Conservation (phyloP, 768 basidiomycete genomes). For the Phanerochaete sordida region DNA sequence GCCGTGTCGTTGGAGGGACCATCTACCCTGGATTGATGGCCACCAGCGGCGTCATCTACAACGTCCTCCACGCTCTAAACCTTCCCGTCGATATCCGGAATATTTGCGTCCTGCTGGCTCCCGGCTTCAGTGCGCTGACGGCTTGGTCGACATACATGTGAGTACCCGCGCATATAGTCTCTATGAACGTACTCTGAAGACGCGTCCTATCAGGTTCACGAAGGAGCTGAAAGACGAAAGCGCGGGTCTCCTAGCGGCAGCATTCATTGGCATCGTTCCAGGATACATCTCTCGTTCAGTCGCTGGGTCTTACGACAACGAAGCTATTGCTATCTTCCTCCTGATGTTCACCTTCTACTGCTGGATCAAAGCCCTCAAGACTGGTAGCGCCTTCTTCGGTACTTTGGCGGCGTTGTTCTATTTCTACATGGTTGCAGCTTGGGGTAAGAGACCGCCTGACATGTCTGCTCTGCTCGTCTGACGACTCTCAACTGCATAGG, state of each 20-base stretch:
- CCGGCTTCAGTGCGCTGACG: constrained; percentile 94
- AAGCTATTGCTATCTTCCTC: constrained; percentile 99
- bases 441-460: constrained; percentile 56
- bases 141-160: constrained; percentile 97
- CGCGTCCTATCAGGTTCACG: constrained; percentile 65
- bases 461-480: not conserved
- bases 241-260: constrained; percentile 94
- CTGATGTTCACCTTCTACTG: constrained; percentile 98
- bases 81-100: constrained; percentile 98
- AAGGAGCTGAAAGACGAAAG: constrained; percentile 94
- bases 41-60: constrained; percentile 96
- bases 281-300: constrained; percentile 99
- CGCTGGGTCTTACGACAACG: constrained; percentile 98
- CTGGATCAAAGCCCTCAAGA: constrained; percentile 96
- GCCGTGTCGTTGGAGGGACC: constrained; percentile 96
- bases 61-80: constrained; percentile 78
- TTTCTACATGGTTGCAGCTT: constrained; percentile 99
- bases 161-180: constrained; percentile 22
- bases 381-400: constrained; percentile 89
- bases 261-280: constrained; percentile 96
- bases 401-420: constrained; percentile 93
- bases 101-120: constrained; percentile 94
- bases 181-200: not conserved
- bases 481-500: constrained; percentile 38
- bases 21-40: constrained; percentile 99